Percentiles rank a stretch among this genome's conserved stretches.
Conservation (phyloP, 371 early-diverging fungal species). For the Sporodiniella umbellata region DNA sequence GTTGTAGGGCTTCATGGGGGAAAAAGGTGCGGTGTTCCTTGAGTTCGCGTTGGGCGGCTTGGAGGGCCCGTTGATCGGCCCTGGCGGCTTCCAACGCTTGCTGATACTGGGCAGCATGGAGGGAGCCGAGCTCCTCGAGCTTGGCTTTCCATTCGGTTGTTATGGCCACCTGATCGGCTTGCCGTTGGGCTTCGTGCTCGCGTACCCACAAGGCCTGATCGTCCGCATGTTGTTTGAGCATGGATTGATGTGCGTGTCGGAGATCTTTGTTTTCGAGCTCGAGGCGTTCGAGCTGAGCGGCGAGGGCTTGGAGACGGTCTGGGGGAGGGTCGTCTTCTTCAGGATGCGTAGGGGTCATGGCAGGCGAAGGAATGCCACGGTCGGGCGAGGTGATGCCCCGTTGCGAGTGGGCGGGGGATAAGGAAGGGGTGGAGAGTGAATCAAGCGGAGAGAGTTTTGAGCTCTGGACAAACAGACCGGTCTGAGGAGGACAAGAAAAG, state of each 20-base stretch:
- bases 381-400: conserved; percentile 12
- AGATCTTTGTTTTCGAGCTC: conserved; percentile 53
- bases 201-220: conserved; percentile 27
- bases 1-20: conserved; percentile 12
- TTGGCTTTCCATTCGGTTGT: no score
- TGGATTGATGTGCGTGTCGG: conserved; percentile 46
- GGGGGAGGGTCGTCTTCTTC: conserved; percentile 19
- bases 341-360: conserved; percentile 33
- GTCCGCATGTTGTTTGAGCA: no score
- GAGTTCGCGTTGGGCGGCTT: no score
- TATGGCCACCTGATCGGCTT: conserved; percentile 35
- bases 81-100: no score
- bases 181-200: conserved; percentile 34
- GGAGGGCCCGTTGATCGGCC: no score
- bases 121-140: no score
- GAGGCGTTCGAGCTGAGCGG: conserved; percentile 48
- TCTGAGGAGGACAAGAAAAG: conserved; percentile 28
- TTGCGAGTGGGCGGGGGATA: conserved; percentile 12
- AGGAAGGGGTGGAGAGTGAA: conserved; percentile 12
- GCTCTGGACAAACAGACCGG: conserved; percentile 26
- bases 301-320: conserved; percentile 39
- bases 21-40: conserved; percentile 14
- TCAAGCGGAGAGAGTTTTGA: conserved; percentile 28
- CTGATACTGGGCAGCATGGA: no score
- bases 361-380: conserved; percentile 36